Evolutionary conservation across 202 grass and related monocot genomes (phyloP), one percentile per base, ranked within the genome.

Genomic region (Dendrocalamus latiflorus): DNA sequence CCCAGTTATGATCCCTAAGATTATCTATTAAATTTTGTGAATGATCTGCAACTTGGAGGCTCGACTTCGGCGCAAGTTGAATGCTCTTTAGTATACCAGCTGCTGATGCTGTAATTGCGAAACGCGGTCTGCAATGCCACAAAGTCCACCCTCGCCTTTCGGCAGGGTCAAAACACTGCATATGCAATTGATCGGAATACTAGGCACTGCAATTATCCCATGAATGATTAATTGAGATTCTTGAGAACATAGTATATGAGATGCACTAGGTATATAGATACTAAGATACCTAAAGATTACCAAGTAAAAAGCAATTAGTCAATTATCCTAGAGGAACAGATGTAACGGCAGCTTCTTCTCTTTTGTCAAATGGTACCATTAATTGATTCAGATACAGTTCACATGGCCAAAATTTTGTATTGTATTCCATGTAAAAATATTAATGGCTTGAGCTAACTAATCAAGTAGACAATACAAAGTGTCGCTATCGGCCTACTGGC

Each of bases 21-120:
- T 4, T 34, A 34, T 80, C 49, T 55, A 37, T 47, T n/a, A 49
- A 74, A 70, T 21, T 1, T 4, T 67, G 53, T 6, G 14, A 68
- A 30, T 49, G 16, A 83, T 56, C 62, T 64, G 69, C 61, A 75
- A 70, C 76, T 89, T 85, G 81, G 87, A 63, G 24, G 53, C 51
- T 84, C 53, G 33, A 65, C 36, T 16, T 12, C 30, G 45, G 36
- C 2, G 43, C 24, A 56, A 62, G 61, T 22, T 79, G 51, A 43
- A 58, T 53, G 6, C 61, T 51, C 65, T 54, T 28, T 74, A 17
- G 22, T 51, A 74, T 49, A 42, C 6, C 6, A 17, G 48, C 2
- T 54, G 57, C 43, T 65, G 81, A 65, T 55, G 59, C 45, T 43
- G 58, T 65, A 36, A 17, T 44, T 33, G 44, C 21, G 47, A 43